Evolutionary conservation across 768 basidiomycete genomes (phyloP), one percentile per base, ranked within the genome.

Genomic region (Grammothele lineata): DNA sequence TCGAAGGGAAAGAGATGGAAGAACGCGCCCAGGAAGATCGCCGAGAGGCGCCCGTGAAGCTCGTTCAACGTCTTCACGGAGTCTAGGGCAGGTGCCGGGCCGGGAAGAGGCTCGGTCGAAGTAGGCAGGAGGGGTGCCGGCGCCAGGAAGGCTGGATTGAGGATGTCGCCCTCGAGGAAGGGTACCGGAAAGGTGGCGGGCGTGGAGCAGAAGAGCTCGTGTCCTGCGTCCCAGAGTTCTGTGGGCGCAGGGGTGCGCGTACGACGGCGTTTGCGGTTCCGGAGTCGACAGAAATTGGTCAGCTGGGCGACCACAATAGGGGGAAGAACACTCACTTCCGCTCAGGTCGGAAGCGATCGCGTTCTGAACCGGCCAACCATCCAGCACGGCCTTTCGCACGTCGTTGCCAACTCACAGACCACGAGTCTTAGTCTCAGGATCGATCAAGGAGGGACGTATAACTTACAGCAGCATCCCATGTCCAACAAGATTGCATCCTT

Each of bases 191-290:
- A 84, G 0, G 73, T 68, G 30, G 72, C 64, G 0, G 75, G 71
- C 0, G 68, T 77, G 5, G 75, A 70, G 40, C 61, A 70, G 64
- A 83, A 87, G 15, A 86, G 67, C 35, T 75, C 66, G 51, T 85
- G 81, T 1, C 83, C 83, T 4, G 74, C 66, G 5, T 77, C 68
- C 82, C 81, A 85, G 50, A 81, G 78, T 8, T 65, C 82, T 83
- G 44, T 14, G 21, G 12, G 3, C 10, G 30, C 14, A 32, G 8
- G 9, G 30, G 8, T 32, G n/a, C n/a, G n/a, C n/a, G n/a, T n/a
- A n/a, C n/a, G n/a, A n/a, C n/a, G n/a, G n/a, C n/a, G n/a, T n/a
- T n/a, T n/a, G n/a, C n/a, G n/a, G n/a, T n/a, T n/a, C n/a, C n/a
- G n/a, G n/a, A n/a, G n/a, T n/a, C n/a, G n/a, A n/a, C n/a, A n/a